These are phyloP conservation scores for Metschnikowia bowlesiae DNA, from an alignment of 805 yeast species.

Conservation along the genomic window DNA sequence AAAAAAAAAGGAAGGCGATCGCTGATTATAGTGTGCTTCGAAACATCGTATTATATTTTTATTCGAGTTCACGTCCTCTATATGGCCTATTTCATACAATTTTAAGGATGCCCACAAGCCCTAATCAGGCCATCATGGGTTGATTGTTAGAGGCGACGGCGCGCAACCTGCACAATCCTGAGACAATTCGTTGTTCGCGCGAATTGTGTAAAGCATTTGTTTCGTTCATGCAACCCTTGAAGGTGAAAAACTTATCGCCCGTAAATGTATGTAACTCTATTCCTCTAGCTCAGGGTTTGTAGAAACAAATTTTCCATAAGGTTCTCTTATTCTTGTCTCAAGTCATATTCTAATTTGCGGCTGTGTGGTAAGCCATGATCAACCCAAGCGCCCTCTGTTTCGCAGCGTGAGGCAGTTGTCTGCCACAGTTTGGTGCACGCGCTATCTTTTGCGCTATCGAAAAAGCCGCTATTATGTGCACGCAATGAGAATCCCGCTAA, in stretches of 20 bases:
- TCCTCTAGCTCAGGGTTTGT: no score
- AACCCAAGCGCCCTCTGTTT: no score
- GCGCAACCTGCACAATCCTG: not conserved
- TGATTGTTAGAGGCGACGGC: not conserved
- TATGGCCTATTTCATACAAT: no score
- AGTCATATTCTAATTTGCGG: no score
- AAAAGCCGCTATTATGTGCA: not conserved
- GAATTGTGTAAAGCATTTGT: not conserved
- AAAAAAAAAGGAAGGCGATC: not conserved
- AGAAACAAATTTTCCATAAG: no score
- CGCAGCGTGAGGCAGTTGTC: no score
- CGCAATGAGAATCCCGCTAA: conserved; percentile 1
- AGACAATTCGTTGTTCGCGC: no score
- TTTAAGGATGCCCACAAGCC: no score
- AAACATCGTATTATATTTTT: not conserved
- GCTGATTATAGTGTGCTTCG: not conserved
- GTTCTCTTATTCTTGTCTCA: no score
- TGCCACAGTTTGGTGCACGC: not conserved
- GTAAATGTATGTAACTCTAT: no score
- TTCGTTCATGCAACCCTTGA: not conserved
- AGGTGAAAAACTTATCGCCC: not conserved
- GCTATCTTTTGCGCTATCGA: conserved; percentile 3
- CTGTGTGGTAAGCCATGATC: no score
- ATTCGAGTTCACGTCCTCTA: no score
- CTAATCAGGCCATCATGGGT: not conserved